These are phyloP conservation scores for Hirschfeldia incana DNA, from an alignment of 345 rosid genomes.

Conservation along the genomic window DNA sequence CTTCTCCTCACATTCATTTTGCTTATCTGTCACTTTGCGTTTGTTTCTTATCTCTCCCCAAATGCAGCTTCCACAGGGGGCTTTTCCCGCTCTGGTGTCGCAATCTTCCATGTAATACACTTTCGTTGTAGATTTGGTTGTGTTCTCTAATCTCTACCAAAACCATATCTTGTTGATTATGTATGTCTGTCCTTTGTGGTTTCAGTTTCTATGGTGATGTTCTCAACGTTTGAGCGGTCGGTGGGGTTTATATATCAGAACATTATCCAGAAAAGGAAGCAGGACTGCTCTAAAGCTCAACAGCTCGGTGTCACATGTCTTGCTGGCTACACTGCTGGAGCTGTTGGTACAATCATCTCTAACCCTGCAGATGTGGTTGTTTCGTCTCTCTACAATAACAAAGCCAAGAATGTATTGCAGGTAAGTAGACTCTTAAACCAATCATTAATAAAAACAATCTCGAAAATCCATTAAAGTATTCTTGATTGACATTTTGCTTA, in stretches of 20 bases:
- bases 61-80: conserved; percentile 44
- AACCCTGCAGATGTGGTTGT: conserved; percentile 48
- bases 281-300: conserved; percentile 61
- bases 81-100: conserved; percentile 12
- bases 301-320: conserved; percentile 75
- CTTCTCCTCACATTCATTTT: neutral
- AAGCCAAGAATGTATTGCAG: conserved; percentile 49
- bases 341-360: conserved; percentile 60
- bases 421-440: conserved; percentile 26
- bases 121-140: neutral
- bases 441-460: neutral
- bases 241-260: conserved; percentile 54
- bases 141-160: neutral
- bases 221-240: conserved; percentile 77
- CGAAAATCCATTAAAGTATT: neutral
- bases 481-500: neutral
- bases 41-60: conserved; percentile 6
- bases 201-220: conserved; percentile 72
- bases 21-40: neutral
- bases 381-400: conserved; percentile 54
- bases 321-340: conserved; percentile 77
- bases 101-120: neutral
- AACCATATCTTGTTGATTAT: conserved; percentile 6
- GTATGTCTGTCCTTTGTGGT: conserved; percentile 33
- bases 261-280: conserved; percentile 48